Base-by-base conservation (phyloP, 164 flowering plant genomes). In the Berberis vulgaris region DNA sequence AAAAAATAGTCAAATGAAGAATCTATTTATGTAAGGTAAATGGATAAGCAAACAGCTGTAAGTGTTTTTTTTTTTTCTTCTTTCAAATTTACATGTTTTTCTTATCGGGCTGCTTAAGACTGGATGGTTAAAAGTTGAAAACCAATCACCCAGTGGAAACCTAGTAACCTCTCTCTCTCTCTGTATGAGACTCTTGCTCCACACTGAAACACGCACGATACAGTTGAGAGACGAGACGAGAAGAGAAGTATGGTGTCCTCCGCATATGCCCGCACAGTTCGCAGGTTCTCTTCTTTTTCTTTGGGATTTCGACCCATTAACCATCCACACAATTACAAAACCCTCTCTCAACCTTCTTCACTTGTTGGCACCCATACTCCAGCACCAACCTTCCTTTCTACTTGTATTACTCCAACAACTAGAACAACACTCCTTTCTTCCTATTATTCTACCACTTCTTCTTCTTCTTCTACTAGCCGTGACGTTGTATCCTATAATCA, bases 201-300 rank as follows among this genome's bases (percentile, higher is more conserved):
- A 26, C 26, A 26, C 26, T 26, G 26, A 26, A 26, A 26, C 26
- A 26, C 26, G 26, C 26, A 26, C 26, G 0, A 26, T 26, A 26
- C 26, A 26, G 26, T 26, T 26, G 26, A 26, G 26, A 26, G 26
- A 26, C 7, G 9, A 47, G 50, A 47, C 7, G 9, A 47, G 50
- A 47, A 47, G 50, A 47, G 50, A 55, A 43, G n/a, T 7, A 41
- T 45, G 42, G 44, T 59, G 62, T 13, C 44, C 38, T 59, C 62
- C 38, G 43, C 62, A 0, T 43, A 2, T 13, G 38, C 40, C 1
- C 47, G 62, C 3, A 7, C 53, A 2, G 52, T 46, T 60, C 39
- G 53, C 50, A 60, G 8, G 50, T 53, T 60, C 42, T 60, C 63
- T 40, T 57, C 60, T 41, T 40, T 46, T 41, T 54, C 12, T 1